Conservation (phyloP, 2,329 filamentous ascomycete species). For the Fusarium sp. region DNA sequence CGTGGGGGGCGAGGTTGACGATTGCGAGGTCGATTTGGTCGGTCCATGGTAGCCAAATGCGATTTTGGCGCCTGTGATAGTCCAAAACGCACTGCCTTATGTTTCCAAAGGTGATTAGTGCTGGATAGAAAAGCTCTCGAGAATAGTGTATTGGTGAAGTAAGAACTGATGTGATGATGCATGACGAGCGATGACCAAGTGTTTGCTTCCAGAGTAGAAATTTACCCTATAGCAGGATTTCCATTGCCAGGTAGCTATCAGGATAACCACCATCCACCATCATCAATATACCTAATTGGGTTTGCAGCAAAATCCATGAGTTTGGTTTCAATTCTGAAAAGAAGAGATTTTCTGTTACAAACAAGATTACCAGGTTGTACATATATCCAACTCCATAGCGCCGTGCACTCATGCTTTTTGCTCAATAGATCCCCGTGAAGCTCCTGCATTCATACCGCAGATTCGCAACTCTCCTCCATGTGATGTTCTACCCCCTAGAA, state of each 20-base stretch:
- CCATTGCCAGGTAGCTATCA: background rate
- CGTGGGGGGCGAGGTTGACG: slow-evolving; percentile 50
- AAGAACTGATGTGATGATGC: slow-evolving; percentile 15
- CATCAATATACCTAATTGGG: background rate
- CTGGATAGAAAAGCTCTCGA: background rate
- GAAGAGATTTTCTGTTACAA: background rate
- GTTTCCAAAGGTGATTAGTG: background rate
- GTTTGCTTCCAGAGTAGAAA: background rate
- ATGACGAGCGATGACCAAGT: slow-evolving; percentile 9
- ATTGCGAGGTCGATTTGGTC: slow-evolving; percentile 53
- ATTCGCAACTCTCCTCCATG: background rate
- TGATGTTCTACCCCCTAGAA: too few relatives aligned
- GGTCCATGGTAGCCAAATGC: slow-evolving; percentile 47
- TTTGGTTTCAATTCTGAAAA: background rate
- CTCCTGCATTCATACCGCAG: background rate
- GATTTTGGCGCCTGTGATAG: background rate
- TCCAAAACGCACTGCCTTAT: background rate
- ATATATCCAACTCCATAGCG: background rate
- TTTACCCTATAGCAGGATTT: slow-evolving; percentile 22
- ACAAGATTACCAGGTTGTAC: background rate
- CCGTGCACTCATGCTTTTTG: background rate
- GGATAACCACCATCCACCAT: background rate
- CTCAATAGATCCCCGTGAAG: background rate
- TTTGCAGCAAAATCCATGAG: background rate
- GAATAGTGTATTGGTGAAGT: background rate